Evolutionary conservation across 2,329 filamentous ascomycete genomes (phyloP), one percentile per base, ranked within the genome.

Genomic region (Aspergillus floridensis): DNA sequence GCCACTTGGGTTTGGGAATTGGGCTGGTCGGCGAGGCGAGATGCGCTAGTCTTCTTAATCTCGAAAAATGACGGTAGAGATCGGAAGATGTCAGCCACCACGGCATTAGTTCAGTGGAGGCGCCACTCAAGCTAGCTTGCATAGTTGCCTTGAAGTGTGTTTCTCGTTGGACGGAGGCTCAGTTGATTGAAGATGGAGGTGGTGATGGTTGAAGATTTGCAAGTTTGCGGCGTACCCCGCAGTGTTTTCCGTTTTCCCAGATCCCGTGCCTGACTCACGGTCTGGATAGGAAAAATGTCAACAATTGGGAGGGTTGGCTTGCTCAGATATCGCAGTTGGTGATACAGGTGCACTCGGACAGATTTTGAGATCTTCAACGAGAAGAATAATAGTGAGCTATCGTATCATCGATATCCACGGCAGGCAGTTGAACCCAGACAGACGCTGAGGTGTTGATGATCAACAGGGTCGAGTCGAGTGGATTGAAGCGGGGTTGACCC

Each of bases 181-280:
- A 22, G n/a, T 7, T 22, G n/a, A 10, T 4, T 16, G 24, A 19
- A 26, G 31, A 19, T 8, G 31, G 32, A 5, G 21, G 22, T 10
- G 7, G 12, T 31, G 35, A 44, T 41, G 32, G 21, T 31, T 41
- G 51, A 41, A 8, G 51, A 10, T 10, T 38, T 24, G 21, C 26
- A 11, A 46, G 16, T 35, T 35, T 41, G 7, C 38, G 31, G 32
- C 32, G 31, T 44, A 41, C 51, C 51, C 51, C 51, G 51, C 51
- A 53, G 48, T 22, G 21, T 50, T 44, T 29, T 53, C 51, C n/a
- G n/a, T n/a, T n/a, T n/a, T n/a, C 51, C 51, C 51, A 38, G 32
- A 53, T 53, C 51, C 51, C 51, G 51, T 53, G 51, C 21, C 32
- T 41, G 26, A 31, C 12, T n/a, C 51, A 14, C 12, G 1, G 51